These are phyloP conservation scores for Xerocomellus chrysenteron DNA, from an alignment of 768 basidiomycete species.

Conservation along the genomic window DNA sequence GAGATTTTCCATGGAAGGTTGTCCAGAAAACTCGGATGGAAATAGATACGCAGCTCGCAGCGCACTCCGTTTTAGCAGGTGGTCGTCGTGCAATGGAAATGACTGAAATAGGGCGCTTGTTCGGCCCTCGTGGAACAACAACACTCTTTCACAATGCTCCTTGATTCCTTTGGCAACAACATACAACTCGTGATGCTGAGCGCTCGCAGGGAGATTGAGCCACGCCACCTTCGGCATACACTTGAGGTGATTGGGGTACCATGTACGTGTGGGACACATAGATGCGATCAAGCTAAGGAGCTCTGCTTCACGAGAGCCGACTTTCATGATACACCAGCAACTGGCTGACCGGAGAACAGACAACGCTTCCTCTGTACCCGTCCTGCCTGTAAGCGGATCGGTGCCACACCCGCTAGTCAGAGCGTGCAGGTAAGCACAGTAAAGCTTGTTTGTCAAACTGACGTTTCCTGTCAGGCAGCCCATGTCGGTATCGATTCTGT, in stretches of 20 bases:
- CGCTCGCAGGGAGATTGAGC: constrained; percentile 7
- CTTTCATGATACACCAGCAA: constrained; percentile 38
- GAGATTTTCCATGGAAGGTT: background rate
- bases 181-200: too few species aligned
- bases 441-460: too few species aligned
- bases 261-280: too few species aligned
- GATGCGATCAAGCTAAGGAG: too few species aligned
- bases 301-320: constrained; percentile 25
- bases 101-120: too few species aligned
- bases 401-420: too few species aligned
- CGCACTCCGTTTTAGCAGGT: constrained; percentile 21
- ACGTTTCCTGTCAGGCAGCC: too few species aligned
- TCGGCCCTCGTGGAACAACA: too few species aligned
- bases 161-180: too few species aligned
- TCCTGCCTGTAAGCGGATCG: constrained; percentile 39
- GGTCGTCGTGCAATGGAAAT: background rate
- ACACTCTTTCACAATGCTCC: too few species aligned
- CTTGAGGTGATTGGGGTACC: too few species aligned
- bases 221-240: constrained; percentile 14
- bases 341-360: constrained; percentile 37
- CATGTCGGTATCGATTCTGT: constrained; percentile 30
- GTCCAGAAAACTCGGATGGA: constrained; percentile 9
- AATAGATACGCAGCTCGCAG: constrained; percentile 14
- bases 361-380: constrained; percentile 46
- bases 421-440: too few species aligned